phyloP scores from a whole-genome alignment of 345 rosid genomes.

The Lagerstroemia speciosa region DNA sequence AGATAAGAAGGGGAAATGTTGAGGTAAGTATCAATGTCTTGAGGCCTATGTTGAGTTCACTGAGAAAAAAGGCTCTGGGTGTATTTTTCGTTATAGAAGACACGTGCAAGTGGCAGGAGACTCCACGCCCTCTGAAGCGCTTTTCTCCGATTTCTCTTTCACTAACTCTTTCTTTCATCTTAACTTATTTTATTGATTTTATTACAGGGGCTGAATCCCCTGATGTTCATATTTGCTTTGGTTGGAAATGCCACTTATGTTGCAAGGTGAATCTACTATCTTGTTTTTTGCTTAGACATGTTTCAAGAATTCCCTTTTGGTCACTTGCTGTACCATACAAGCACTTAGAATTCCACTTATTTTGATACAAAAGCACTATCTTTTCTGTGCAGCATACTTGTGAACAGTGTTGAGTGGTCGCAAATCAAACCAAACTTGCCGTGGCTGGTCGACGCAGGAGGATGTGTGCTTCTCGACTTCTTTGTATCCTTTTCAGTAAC shows the following conservation, averaged over 20 bases:
- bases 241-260: slow-evolving; percentile 71
- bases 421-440: slow-evolving; percentile 63
- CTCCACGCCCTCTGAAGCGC: background rate
- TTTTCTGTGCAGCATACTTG: slow-evolving; percentile 42
- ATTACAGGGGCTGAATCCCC: slow-evolving; percentile 70
- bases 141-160: background rate
- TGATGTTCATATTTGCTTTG: slow-evolving; percentile 77
- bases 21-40: slow-evolving; percentile 36
- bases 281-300: background rate
- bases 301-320: background rate
- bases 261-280: slow-evolving; percentile 41
- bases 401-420: slow-evolving; percentile 54
- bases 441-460: slow-evolving; percentile 84
- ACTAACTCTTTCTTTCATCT: background rate
- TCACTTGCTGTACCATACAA: background rate
- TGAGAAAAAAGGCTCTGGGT: background rate
- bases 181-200: background rate
- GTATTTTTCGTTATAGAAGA: background rate
- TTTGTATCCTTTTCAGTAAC: slow-evolving; percentile 43
- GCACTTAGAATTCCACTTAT: background rate
- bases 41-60: background rate
- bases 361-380: background rate
- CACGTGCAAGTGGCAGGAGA: background rate
- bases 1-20: slow-evolving; percentile 75
- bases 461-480: slow-evolving; percentile 66